phyloP scores from a whole-genome alignment of 805 yeast species.

The Saturnispora hagleri region DNA sequence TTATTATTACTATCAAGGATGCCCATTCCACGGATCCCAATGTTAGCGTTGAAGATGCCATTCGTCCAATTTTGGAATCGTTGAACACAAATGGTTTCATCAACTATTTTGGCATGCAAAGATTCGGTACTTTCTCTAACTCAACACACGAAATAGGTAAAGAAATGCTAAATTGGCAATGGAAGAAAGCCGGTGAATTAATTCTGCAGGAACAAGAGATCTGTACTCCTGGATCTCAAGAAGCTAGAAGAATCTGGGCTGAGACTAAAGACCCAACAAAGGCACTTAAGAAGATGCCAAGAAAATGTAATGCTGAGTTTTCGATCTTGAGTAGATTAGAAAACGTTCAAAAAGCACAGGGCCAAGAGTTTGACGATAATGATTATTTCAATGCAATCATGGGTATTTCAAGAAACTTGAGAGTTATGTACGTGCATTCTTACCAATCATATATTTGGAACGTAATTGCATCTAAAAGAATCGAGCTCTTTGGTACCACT shows the following conservation, averaged over 20 bases:
- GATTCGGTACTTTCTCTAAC: constrained; percentile 92
- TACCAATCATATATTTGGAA: constrained; percentile 97
- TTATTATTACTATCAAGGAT: constrained; percentile 74
- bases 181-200: constrained; percentile 72
- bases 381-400: constrained; percentile 73
- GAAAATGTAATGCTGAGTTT: constrained; percentile 77
- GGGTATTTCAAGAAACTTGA: constrained; percentile 83
- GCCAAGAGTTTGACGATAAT: constrained; percentile 37
- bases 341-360: constrained; percentile 38
- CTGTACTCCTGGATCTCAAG: constrained; percentile 73
- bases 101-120: constrained; percentile 95
- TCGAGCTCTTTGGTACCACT: constrained; percentile 57
- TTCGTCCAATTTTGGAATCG: constrained; percentile 46
- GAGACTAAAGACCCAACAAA: constrained; percentile 54
- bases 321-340: constrained; percentile 56
- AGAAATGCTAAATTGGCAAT: constrained; percentile 57
- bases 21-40: constrained; percentile 34
- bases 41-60: constrained; percentile 34
- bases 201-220: constrained; percentile 79
- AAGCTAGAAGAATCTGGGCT: constrained; percentile 77
- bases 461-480: constrained; percentile 66
- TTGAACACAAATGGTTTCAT: constrained; percentile 68
- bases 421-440: constrained; percentile 95
- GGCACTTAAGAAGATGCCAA: constrained; percentile 75
- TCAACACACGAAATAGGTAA: constrained; percentile 86